phyloP scores from a whole-genome alignment of 345 rosid genomes.

The Murraya paniculata region DNA sequence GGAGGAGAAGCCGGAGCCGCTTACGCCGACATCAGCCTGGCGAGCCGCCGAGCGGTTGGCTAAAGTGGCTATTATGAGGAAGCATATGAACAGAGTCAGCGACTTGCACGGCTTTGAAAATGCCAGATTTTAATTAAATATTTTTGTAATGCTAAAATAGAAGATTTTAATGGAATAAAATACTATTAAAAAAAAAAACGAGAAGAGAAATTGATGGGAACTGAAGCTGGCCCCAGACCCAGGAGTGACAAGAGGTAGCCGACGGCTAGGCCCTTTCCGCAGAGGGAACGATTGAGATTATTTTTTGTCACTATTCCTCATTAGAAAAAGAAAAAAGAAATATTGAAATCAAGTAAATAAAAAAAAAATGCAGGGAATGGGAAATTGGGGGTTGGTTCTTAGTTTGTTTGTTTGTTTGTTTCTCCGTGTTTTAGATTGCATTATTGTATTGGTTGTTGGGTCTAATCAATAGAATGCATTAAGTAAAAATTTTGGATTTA shows the following conservation, averaged over 20 bases:
- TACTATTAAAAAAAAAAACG: neutral
- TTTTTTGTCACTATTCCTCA: neutral
- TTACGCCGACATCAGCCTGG: conserved; percentile 95
- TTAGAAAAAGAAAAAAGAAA: neutral
- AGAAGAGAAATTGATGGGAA: neutral
- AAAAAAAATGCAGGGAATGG: neutral
- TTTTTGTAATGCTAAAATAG: conserved; percentile 33
- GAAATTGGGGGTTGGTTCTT: neutral
- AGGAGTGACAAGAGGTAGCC: conserved; percentile 29
- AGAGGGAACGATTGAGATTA: neutral
- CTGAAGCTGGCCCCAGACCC: conserved; percentile 6
- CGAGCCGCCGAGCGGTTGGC: conserved; percentile 89
- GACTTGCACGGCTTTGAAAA: conserved; percentile 96
- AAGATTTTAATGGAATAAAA: conserved; percentile 1
- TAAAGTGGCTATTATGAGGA: conserved; percentile 82
- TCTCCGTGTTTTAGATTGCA: neutral
- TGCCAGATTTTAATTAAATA: conserved; percentile 54
- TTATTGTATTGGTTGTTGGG: conserved; percentile 9
- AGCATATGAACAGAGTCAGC: conserved; percentile 88
- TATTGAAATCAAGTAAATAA: neutral
- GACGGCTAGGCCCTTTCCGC: conserved; percentile 39
- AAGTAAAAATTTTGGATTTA: neutral
- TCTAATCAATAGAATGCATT: conserved; percentile 8
- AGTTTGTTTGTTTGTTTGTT: neutral
- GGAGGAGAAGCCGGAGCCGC: conserved; percentile 54